A percentile compares a stretch with the other conserved stretches of the same genome.
These are phyloP conservation scores for Boletales sp. DNA, from an alignment of 768 basidiomycete species.

Conservation along the genomic window DNA sequence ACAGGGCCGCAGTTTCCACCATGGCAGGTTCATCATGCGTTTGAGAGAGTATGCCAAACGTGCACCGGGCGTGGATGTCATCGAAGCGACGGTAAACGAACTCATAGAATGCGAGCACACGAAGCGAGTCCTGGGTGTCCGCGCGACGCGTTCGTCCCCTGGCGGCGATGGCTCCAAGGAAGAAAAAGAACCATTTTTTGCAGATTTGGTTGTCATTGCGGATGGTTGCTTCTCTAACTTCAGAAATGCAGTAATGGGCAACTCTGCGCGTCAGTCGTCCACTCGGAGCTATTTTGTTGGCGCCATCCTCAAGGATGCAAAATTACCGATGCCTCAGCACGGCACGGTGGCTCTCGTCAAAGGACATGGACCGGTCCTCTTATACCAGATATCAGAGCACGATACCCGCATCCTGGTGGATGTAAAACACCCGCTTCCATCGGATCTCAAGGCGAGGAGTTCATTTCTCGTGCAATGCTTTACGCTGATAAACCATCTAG, in stretches of 20 bases:
- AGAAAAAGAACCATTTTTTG: conserved; percentile 56
- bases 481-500: conserved; percentile 31
- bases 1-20: conserved; percentile 88
- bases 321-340: conserved; percentile 68
- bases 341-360: conserved; percentile 84
- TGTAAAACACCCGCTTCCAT: conserved; percentile 77
- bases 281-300: conserved; percentile 84
- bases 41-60: conserved; percentile 62
- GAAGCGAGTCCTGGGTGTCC: conserved; percentile 62
- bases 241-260: conserved; percentile 62
- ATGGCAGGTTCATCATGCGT: conserved; percentile 83
- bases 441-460: conserved; percentile 64
- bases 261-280: conserved; percentile 42
- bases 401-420: conserved; percentile 95
- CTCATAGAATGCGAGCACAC: conserved; percentile 57
- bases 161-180: conserved; percentile 24
- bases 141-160: conserved; percentile 45
- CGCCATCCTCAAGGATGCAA: conserved; percentile 72
- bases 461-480: not conserved
- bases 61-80: conserved; percentile 66
- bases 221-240: conserved; percentile 98
- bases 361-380: conserved; percentile 80
- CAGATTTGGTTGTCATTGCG: conserved; percentile 81
- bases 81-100: conserved; percentile 82
- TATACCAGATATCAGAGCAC: conserved; percentile 87